phyloP scores from a whole-genome alignment of 2,329 filamentous ascomycete genomes.

The Aspergillus sp. region DNA sequence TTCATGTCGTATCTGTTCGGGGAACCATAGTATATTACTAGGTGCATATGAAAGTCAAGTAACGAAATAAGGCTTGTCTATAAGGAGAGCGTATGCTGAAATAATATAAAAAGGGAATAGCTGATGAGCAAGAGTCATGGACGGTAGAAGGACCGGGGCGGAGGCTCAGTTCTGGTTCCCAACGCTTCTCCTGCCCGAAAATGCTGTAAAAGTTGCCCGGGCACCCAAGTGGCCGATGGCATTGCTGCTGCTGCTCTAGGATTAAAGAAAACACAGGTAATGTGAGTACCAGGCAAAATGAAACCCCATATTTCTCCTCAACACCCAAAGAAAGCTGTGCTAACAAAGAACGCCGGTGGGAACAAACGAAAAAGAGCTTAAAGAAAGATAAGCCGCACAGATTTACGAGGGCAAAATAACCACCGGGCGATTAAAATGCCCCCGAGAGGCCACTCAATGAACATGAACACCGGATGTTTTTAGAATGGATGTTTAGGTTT shows the following conservation, averaged over 20 bases:
- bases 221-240: not conserved
- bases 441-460: not conserved
- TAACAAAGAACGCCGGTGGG: not conserved
- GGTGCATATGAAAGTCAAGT: too few species aligned
- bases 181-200: too few species aligned
- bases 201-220: not conserved
- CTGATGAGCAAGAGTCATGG: too few species aligned
- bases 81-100: too few species aligned
- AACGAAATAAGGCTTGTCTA: too few species aligned
- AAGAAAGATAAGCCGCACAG: not conserved
- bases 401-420: not conserved
- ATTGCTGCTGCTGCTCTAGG: not conserved
- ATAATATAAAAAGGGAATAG: too few species aligned
- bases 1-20: too few species aligned
- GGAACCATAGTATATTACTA: too few species aligned
- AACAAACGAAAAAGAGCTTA: not conserved
- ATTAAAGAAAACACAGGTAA: not conserved
- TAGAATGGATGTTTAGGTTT: not conserved
- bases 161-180: too few species aligned
- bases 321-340: not conserved
- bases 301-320: not conserved
- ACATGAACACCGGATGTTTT: not conserved
- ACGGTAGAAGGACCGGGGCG: too few species aligned
- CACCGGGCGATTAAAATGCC: not conserved
- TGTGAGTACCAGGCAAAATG: not conserved